Conservation (phyloP, 164 flowering plant species). For the Platanus orientalis region DNA sequence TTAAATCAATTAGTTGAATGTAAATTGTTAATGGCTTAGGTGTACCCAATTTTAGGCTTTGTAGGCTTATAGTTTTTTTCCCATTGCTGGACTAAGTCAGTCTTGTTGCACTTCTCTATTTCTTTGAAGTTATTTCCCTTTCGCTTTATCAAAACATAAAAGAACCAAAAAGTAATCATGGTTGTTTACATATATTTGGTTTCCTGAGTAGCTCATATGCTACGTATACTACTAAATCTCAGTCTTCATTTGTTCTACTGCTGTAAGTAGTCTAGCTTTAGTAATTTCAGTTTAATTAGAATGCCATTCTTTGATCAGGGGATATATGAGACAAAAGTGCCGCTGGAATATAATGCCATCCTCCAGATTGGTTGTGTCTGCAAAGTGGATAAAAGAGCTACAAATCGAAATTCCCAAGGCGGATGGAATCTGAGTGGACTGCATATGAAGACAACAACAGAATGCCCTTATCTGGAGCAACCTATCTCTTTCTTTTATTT, state of each 20-base stretch:
- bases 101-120: too few species aligned
- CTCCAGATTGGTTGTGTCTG: slow-evolving; percentile 95
- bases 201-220: not conserved
- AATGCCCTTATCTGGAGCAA: slow-evolving; percentile 78
- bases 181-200: too few species aligned
- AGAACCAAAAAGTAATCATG: too few species aligned
- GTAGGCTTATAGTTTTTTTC: too few species aligned
- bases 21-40: too few species aligned
- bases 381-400: slow-evolving; percentile 75
- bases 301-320: slow-evolving; percentile 53
- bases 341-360: slow-evolving; percentile 67
- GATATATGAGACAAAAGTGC: slow-evolving; percentile 85
- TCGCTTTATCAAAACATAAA: too few species aligned
- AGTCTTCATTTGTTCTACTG: not conserved
- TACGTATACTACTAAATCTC: not conserved
- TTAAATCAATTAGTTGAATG: too few species aligned
- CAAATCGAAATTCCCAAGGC: slow-evolving; percentile 55
- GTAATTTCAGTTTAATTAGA: slow-evolving; percentile 6
- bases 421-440: slow-evolving; percentile 75
- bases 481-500: slow-evolving; percentile 79
- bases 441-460: slow-evolving; percentile 98
- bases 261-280: not conserved
- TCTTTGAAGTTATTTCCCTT: too few species aligned
- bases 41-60: too few species aligned
- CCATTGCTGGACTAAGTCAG: too few species aligned